A percentile compares a stretch with the other conserved stretches of the same genome.
These are phyloP conservation scores for Iris pallida DNA, from an alignment of 116 monocot species.

Conservation along the genomic window DNA sequence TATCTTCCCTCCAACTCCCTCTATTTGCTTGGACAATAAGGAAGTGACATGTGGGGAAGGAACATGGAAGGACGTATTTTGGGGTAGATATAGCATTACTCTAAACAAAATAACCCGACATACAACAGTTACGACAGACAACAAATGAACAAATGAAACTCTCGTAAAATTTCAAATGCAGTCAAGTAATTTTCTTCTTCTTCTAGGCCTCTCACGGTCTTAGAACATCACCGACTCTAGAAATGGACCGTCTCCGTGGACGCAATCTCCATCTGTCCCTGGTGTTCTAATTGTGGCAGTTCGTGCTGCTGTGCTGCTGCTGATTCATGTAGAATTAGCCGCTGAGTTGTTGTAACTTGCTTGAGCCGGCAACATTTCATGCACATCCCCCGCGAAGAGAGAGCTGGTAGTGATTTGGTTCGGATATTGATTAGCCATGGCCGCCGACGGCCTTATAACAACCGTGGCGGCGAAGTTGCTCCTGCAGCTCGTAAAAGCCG, in stretches of 20 bases:
- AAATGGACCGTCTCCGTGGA: conserved; percentile 29
- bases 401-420: conserved; percentile 9
- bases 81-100: no score
- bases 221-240: conserved; percentile 26
- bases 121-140: no score
- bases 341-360: conserved; percentile 13
- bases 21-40: no score
- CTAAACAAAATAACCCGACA: no score
- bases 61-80: no score
- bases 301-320: conserved; percentile 11
- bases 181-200: no score
- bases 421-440: conserved; percentile 3
- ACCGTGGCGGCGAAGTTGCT: conserved; percentile 9
- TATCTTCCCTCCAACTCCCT: no score
- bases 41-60: no score
- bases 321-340: conserved; percentile 11
- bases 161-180: no score
- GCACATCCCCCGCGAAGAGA: conserved; percentile 5
- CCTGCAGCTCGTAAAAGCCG: background rate
- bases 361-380: conserved; percentile 36
- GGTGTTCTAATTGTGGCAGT: conserved; percentile 20
- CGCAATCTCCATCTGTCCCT: conserved; percentile 6
- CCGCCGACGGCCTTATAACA: conserved; percentile 31
- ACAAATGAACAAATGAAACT: no score
- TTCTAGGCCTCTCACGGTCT: background rate